Evolutionary conservation across 2,329 filamentous ascomycete species (phyloP), one percentile per base, ranked within the genome.

Genomic region (Colletotrichum destructivum): DNA sequence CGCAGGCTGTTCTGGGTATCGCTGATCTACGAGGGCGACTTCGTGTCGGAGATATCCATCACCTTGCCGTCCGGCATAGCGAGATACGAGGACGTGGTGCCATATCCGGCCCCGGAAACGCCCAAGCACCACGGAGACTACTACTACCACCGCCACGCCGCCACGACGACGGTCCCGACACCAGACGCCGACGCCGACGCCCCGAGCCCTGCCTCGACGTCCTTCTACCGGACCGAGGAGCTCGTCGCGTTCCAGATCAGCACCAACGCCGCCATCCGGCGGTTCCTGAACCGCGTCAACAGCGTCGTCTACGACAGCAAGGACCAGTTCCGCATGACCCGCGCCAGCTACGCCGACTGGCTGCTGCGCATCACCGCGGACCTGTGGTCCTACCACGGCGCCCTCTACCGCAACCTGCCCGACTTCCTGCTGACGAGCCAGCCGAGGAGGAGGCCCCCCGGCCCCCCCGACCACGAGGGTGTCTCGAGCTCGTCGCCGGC

Each of bases 1-100:
- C 60, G 76, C 0, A 74, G 78, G 2, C 31, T 80, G 2, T 80
- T 76, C 35, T 80, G 78, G 78, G 72, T 80, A 4, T 75, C 76
- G 0, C 78, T 78, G 11, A 78, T 80, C 3, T 77, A 76, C 49
- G 78, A 80, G 38, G 78, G 78, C 0, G 78, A 80, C 40, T 80
- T 79, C 38, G 74, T 77, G 9, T 79, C 78, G 0, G 78, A 79
- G 59, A 74, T 80, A 21, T 79, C 78, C 0, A 70, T 78, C 1
- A 74, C 70, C 0, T 73, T 78, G 0, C 78, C 78, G 0, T 80
- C 78, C 9, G 78, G 78, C 3, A 79, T 80, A 38, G 74, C 77
- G 0, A 69, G 75, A 31, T 80, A 76, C n/a, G 78, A 80, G 44
- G 77, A 80, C 0, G 60, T 75, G 2, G 74, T 78, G 4, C 76